A percentile compares a stretch with the other conserved stretches of the same genome.
phyloP scores from a whole-genome alignment of 129 eudicot species.

The Escallonia rubra region DNA sequence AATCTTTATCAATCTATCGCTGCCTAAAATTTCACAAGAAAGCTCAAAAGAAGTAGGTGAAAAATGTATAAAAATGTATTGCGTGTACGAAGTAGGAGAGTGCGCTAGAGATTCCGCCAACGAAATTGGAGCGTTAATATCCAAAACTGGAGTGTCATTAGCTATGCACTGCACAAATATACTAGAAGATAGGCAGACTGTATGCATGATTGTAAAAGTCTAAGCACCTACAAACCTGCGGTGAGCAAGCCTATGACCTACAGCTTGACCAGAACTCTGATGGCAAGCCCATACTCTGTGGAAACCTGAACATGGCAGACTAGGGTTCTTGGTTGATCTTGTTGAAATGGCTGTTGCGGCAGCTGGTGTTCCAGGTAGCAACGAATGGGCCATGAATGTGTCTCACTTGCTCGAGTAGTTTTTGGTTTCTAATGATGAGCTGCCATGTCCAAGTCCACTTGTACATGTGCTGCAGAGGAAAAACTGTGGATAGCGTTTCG shows the following conservation, averaged over 20 bases:
- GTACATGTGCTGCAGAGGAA: neutral
- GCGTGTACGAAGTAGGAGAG: no score
- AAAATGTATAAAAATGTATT: no score
- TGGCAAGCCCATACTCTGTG: neutral
- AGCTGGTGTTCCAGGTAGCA: neutral
- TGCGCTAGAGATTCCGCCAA: no score
- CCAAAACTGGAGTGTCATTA: no score
- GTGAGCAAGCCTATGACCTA: neutral
- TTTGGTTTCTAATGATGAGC: neutral
- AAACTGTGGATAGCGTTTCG: neutral
- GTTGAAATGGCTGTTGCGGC: neutral
- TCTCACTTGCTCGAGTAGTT: neutral
- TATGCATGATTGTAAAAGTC: no score
- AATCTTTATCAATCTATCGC: no score
- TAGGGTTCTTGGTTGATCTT: neutral
- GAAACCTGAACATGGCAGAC: neutral
- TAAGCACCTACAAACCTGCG: neutral
- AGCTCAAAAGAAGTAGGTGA: no score
- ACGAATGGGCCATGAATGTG: conserved; percentile 1
- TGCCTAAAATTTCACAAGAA: no score
- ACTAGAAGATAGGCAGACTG: no score
- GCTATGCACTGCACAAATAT: no score
- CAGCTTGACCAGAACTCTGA: neutral
- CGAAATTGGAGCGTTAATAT: no score
- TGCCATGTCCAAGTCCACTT: neutral